These are phyloP conservation scores for Phytopythium ostracodes DNA, from an alignment of 352 stramenopile species.

Conservation along the genomic window DNA sequence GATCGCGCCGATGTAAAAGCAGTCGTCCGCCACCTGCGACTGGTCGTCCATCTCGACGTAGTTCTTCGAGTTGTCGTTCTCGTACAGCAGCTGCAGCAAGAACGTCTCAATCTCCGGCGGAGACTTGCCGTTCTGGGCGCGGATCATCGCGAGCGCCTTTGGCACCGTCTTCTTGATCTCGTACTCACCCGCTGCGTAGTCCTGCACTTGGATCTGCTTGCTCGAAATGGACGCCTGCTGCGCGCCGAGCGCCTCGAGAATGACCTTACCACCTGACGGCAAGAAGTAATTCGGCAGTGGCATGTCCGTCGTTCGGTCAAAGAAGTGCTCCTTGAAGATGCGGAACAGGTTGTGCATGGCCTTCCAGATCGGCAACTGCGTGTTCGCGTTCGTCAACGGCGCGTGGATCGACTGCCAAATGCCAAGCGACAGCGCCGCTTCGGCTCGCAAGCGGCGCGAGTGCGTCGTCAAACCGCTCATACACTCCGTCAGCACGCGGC, in stretches of 20 bases:
- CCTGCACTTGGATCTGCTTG: conserved; percentile 84
- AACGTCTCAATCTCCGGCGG: conserved; percentile 78
- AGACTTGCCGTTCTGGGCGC: conserved; percentile 72
- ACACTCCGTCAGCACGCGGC: conserved; percentile 76
- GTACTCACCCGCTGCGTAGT: conserved; percentile 82
- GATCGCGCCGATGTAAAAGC: conserved; percentile 80
- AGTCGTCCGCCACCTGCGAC: conserved; percentile 80
- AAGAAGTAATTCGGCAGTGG: conserved; percentile 86
- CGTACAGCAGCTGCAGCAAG: conserved; percentile 65
- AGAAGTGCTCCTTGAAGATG: conserved; percentile 90
- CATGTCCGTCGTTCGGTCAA: conserved; percentile 77
- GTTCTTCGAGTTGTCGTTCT: conserved; percentile 89
- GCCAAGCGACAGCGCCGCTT: conserved; percentile 68
- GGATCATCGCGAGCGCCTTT: conserved; percentile 69
- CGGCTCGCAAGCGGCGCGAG: conserved; percentile 65
- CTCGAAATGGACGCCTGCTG: conserved; percentile 79
- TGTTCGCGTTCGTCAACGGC: conserved; percentile 77
- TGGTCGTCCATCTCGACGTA: conserved; percentile 87
- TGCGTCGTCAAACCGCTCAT: conserved; percentile 84
- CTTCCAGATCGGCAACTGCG: conserved; percentile 79
- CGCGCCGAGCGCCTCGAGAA: conserved; percentile 70
- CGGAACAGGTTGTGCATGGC: conserved; percentile 83
- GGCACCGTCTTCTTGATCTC: conserved; percentile 88
- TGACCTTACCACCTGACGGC: conserved; percentile 77
- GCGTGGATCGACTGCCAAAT: conserved; percentile 87